Evolutionary conservation across 2,329 filamentous ascomycete species (phyloP).

Genomic region (Daldinia sp.): DNA sequence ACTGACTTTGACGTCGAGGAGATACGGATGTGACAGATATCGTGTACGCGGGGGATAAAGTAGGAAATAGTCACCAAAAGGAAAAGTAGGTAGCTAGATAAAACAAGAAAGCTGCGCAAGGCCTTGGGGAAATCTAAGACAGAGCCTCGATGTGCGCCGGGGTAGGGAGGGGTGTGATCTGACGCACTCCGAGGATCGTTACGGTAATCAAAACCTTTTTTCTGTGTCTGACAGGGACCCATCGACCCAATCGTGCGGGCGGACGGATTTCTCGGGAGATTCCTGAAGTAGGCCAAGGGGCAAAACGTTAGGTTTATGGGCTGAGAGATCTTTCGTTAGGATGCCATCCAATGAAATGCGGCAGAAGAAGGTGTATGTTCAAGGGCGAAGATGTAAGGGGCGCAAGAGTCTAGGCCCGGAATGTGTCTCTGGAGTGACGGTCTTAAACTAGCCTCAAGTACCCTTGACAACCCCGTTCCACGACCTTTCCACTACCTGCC

Average conservation of each 20-base stretch:
- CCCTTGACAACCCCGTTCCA: constrained; percentile 15
- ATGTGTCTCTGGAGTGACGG: constrained; percentile 1
- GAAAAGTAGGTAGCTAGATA: neutral
- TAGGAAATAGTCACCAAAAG: neutral
- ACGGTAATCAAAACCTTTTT: constrained; percentile 30
- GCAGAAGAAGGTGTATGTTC: constrained; percentile 13
- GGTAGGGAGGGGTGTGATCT: constrained; percentile 23
- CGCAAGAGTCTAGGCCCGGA: neutral
- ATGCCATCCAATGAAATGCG: constrained; percentile 26
- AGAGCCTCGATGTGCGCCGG: constrained; percentile 21
- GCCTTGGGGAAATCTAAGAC: neutral
- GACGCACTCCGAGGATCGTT: constrained; percentile 23
- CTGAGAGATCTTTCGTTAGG: constrained; percentile 1
- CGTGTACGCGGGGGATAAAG: neutral
- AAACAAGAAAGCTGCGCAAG: neutral
- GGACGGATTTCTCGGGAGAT: constrained; percentile 19
- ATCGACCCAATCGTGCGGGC: constrained; percentile 28
- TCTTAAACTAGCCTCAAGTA: constrained; percentile 19
- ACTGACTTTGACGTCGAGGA: neutral
- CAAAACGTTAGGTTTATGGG: constrained; percentile 14
- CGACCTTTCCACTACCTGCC: constrained; percentile 13
- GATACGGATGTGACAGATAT: neutral
- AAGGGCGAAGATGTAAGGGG: constrained; percentile 29
- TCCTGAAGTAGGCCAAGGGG: constrained; percentile 16
- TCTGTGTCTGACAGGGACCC: constrained; percentile 19